Base-by-base conservation (phyloP, 169 alveolate species). In the Theileria orientalis region DNA sequence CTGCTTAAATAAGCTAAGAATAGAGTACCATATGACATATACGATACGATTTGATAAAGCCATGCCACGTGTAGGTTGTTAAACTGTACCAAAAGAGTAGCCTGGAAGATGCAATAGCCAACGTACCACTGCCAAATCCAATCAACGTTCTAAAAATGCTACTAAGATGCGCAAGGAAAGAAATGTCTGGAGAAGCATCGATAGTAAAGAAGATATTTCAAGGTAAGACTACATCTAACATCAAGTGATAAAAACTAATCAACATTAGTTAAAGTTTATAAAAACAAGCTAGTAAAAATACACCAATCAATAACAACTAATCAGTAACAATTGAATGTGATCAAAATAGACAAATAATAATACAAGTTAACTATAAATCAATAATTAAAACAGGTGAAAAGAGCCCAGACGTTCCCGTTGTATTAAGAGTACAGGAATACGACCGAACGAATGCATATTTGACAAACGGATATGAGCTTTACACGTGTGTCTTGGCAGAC, bases 111-210 rank as follows among this genome's bases (percentile, higher is more conserved):
- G 64, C 74, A 6, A 14, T 80, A 21, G 27, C 29, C 25, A 54
- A 49, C 30, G 83, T 80, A 7, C 79, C 66, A 33, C 47, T 80
- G 29, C 88, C 88, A 29, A 74, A 73, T 60, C 84, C 84, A 2
- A 56, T 72, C 11, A 49, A 35, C 44, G 49, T 80, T 5, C 9
- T 80, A 9, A 64, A 25, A 46, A 57, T 29, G 32, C 60, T 80
- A 14, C 7, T 66, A 0, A 63, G 47, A 64, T 29, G 40, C 16
- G 63, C 35, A 23, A 35, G 63, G 16, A 37, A 51, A 1, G 88
- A 73, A 40, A 29, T 40, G 25, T 59, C 59, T 21, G 82, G 75
- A 14, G 46, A 56, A 11, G 75, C 46, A 49, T 77, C 86, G 13
- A 60, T 69, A 30, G 51, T 77, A 3, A 32, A 33, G 51, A 51